Base-by-base conservation (phyloP, 1,139 yeast species). In the Candida sojae region DNA sequence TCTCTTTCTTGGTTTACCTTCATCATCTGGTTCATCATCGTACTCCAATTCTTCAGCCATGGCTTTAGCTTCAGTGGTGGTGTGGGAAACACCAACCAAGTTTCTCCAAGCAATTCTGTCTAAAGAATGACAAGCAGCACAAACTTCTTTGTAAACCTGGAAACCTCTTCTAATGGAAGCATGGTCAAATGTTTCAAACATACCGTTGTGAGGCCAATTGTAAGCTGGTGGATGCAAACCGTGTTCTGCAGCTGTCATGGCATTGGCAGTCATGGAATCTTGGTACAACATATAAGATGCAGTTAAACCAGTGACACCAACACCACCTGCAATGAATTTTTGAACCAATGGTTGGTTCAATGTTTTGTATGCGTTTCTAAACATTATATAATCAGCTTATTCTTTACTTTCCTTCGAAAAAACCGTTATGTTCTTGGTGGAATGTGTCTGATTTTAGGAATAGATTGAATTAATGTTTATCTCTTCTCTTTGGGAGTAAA, bases 31-130 rank as follows among this genome's bases (percentile, higher is more conserved):
- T 76, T 95, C 99, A 67, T 92, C 97, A 64, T 91, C 97, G 75
- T 93, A 93, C 79, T 93, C 99, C 69, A 88, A 87, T 73, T 91
- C 97, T 73, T 89, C 97, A 62, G 96, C 92, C 86, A 93, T 85
- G 34, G 82, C 96, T 75, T 89, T 88, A 61, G 88, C 97, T 75
- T 93, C 99, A 53, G 83, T 67, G 61, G 91, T 80, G 54, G 96
- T 84, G 79, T 93, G 98, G 46, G 97, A 88, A 44, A 93, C 98
- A 71, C 96, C 99, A 59, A 95, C 97, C 64, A 93, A 77, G 64
- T 92, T 88, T 83, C 99, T 90, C 99, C 99, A 93, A 46, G 98
- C 97, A 60, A 95, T 88, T 79, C 96, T 87, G 68, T 91, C 93
- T 64, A 93, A 78, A 29, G 99, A 92, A 76, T 93, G 99, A 75